Percentiles rank a stretch among this genome's conserved stretches.
Conservation (phyloP, 2,329 filamentous ascomycete species). For the Penicillium occitanis region DNA sequence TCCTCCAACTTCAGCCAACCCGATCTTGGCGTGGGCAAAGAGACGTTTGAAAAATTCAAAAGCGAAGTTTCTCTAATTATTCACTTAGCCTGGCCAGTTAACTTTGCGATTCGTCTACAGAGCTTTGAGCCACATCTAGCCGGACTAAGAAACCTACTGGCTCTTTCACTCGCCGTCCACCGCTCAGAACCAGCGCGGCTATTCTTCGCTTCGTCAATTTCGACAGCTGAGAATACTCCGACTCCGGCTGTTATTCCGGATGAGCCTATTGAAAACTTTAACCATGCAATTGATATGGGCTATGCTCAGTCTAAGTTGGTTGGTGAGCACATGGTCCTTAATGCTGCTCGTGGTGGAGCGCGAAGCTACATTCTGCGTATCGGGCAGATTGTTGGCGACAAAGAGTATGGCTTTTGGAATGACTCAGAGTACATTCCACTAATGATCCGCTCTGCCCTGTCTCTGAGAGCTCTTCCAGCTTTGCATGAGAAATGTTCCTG, state of each 20-base stretch:
- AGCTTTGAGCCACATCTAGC: constrained; percentile 29
- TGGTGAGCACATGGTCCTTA: constrained; percentile 48
- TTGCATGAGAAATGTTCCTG: background rate
- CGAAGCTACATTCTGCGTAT: constrained; percentile 31
- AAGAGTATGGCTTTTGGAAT: constrained; percentile 54
- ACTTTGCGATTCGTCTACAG: constrained; percentile 29
- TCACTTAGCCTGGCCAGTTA: constrained; percentile 33
- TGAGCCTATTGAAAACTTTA: constrained; percentile 24
- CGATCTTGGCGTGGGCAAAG: background rate
- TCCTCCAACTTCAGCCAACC: background rate
- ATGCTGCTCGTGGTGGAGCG: constrained; percentile 27
- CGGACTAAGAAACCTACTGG: constrained; percentile 21
- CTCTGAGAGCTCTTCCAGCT: background rate
- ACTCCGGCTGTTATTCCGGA: constrained; percentile 14
- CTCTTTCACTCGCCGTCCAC: constrained; percentile 6
- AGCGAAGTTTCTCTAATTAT: constrained; percentile 25
- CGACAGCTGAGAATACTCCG: background rate
- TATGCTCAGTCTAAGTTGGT: constrained; percentile 40
- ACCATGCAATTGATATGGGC: constrained; percentile 33
- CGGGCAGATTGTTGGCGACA: constrained; percentile 38
- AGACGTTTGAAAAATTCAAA: constrained; percentile 18
- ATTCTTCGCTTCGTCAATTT: constrained; percentile 12
- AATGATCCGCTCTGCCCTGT: background rate
- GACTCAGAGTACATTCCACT: background rate
- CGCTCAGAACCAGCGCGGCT: constrained; percentile 9